These are phyloP conservation scores for Boletellus ananas DNA, from an alignment of 768 basidiomycete genomes.

Conservation along the genomic window DNA sequence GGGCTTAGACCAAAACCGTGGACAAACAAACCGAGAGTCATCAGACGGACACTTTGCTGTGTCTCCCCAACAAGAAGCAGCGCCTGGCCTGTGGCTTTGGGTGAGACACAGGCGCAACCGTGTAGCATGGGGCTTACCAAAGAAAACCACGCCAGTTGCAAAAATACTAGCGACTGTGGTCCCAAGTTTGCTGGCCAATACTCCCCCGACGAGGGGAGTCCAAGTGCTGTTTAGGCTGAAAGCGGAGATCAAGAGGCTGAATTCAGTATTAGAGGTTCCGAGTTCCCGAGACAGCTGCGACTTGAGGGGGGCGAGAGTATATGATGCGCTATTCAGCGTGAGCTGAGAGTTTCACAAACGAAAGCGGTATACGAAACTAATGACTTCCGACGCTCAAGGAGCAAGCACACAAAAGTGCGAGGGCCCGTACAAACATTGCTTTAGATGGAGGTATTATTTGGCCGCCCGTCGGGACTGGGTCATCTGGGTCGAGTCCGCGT, in stretches of 20 bases:
- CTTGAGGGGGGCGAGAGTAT: slow-evolving; percentile 78
- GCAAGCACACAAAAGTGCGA: slow-evolving; percentile 70
- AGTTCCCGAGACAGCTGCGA: slow-evolving; percentile 63
- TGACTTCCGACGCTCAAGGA: slow-evolving; percentile 74
- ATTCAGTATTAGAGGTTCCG: slow-evolving; percentile 73
- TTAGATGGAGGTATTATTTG: slow-evolving; percentile 26
- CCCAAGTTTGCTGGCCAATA: slow-evolving; percentile 66
- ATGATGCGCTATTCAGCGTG: slow-evolving; percentile 48
- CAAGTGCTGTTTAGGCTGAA: slow-evolving; percentile 71
- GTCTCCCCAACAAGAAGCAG: slow-evolving; percentile 66
- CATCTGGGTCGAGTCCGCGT: not conserved
- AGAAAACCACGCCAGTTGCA: slow-evolving; percentile 69
- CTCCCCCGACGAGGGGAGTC: slow-evolving; percentile 76
- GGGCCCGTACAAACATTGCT: slow-evolving; percentile 47
- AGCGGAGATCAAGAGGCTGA: slow-evolving; percentile 72
- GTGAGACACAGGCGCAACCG: slow-evolving; percentile 4
- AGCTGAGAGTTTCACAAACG: not conserved
- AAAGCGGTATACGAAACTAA: slow-evolving; percentile 62
- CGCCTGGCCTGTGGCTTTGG: slow-evolving; percentile 46
- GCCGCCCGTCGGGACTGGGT: not conserved
- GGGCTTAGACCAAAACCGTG: slow-evolving; percentile 81
- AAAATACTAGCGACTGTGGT: slow-evolving; percentile 69
- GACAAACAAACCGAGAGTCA: slow-evolving; percentile 73
- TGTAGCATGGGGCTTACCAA: slow-evolving; percentile 38
- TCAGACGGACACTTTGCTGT: slow-evolving; percentile 55